Base-by-base conservation (phyloP, 2,329 filamentous ascomycete species). In the Geosmithia flava region DNA sequence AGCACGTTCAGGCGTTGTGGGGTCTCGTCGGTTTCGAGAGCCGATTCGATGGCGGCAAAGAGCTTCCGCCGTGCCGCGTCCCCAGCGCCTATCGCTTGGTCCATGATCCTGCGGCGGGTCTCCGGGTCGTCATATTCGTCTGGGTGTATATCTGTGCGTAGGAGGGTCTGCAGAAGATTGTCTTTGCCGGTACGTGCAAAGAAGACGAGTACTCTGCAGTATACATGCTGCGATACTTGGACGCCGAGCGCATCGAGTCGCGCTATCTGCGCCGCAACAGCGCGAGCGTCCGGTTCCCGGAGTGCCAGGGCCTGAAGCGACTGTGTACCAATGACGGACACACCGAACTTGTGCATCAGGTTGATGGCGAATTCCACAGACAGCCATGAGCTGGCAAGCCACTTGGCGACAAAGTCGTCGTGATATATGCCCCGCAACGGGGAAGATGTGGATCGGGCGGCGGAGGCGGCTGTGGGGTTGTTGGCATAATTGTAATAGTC, bases 301-400 rank as follows among this genome's bases (percentile, higher is more conserved):
- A 84, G 62, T 3, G 82, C 87, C 62, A 95, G 79, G 44, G 90
- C 83, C 53, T 89, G 84, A 19, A 95, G 61, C 3, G 87, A 85
- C 17, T 84, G 67, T 0, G 88, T 83, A 0, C 89, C 89, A 52
- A 95, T 83, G 37, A 72, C 68, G 45, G 78, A 71, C 5, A 94
- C 69, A 2, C 85, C 85, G 47, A 95, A 76, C 56, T 85, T 78
- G 49, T 76, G 72, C 17, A 93, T 68, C 7, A 85, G 74, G 33
- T 76, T 76, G 48, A 94, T 78, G 23, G 87, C 79, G 53, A 83
- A 76, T 49, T 90, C 80, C 10, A 89, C 69, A 1, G 82, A 78
- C 20, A 93, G 74, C 62, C 86, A 85, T 17, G 67, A 68, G 49
- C 72, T 82, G 10, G 89, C 89, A 60, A 95, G 90, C 68, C 88